A percentile compares a stretch with the other conserved stretches of the same genome.
Evolutionary conservation across 164 flowering plant species (phyloP).

Genomic region (Cinnamomum chago): DNA sequence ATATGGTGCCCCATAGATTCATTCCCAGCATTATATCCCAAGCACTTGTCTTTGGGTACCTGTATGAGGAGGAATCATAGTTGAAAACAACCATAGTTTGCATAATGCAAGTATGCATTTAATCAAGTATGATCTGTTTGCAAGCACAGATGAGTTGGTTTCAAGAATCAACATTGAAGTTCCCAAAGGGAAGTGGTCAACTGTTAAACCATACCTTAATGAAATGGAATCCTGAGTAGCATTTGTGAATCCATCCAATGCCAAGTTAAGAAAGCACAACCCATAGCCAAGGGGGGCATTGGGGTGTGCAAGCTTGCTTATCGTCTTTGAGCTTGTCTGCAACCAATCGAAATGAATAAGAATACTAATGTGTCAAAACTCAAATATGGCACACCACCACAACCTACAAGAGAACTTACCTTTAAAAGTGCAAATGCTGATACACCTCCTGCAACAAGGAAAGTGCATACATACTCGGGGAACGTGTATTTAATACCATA

Average conservation of each 20-base stretch:
- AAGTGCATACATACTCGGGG: constrained; percentile 82
- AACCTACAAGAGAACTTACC: constrained; percentile 37
- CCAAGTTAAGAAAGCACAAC: constrained; percentile 85
- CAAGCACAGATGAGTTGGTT: background rate
- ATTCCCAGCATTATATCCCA: constrained; percentile 99
- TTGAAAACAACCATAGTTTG: background rate
- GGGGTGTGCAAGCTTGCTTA: constrained; percentile 90
- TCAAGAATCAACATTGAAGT: background rate
- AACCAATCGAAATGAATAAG: constrained; percentile 7
- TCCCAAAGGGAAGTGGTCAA: background rate
- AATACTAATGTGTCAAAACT: constrained; percentile 1
- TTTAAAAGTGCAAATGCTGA: constrained; percentile 85
- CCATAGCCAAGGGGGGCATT: constrained; percentile 98
- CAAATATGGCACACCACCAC: background rate
- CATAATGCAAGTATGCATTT: background rate
- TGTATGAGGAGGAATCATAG: constrained; percentile 14
- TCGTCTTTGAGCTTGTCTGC: constrained; percentile 95
- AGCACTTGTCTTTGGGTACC: constrained; percentile 95
- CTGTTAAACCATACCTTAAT: constrained; percentile 49
- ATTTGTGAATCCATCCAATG: constrained; percentile 96
- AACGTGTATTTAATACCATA: constrained; percentile 82
- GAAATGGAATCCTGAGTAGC: constrained; percentile 93
- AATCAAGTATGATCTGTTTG: too few relatives aligned
- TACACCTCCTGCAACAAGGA: constrained; percentile 99
- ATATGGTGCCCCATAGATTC: constrained; percentile 98